Evolutionary conservation across 495 filamentous ascomycete species (phyloP).

Genomic region (Tuber aestivum): DNA sequence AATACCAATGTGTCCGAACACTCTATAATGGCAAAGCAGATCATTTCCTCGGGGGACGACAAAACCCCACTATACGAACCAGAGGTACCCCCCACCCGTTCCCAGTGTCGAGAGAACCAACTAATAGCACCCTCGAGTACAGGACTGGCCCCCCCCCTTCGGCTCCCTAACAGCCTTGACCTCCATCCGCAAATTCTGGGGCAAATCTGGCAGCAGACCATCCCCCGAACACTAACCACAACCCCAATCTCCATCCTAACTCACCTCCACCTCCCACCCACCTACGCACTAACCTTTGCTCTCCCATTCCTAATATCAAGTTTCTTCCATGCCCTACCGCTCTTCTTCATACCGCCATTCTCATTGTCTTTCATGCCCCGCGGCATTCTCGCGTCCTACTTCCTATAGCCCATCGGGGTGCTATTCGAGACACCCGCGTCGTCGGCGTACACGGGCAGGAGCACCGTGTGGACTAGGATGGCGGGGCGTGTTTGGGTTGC

Average conservation of each 20-base stretch:
- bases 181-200: conserved; percentile 29
- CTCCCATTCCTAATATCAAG: conserved; percentile 22
- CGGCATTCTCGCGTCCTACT: background rate
- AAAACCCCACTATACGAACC: conserved; percentile 23
- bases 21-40: no score
- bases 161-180: conserved; percentile 18
- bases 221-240: conserved; percentile 17
- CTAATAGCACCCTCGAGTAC: conserved; percentile 2
- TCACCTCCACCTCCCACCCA: background rate
- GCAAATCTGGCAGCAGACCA: conserved; percentile 27
- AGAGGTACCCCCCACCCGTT: conserved; percentile 12
- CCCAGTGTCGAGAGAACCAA: background rate
- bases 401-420: conserved; percentile 13
- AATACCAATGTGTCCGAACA: no score
- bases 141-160: conserved; percentile 34
- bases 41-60: no score
- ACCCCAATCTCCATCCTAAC: background rate
- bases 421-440: conserved; percentile 16
- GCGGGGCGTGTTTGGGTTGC: conserved; percentile 21
- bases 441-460: background rate
- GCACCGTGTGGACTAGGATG: conserved; percentile 16
- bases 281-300: background rate
- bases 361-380: conserved; percentile 15
- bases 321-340: conserved; percentile 27
- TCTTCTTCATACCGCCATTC: conserved; percentile 27